Conservation (phyloP, 2,329 filamentous ascomycete genomes). For the Calonectria multiphialidica region DNA sequence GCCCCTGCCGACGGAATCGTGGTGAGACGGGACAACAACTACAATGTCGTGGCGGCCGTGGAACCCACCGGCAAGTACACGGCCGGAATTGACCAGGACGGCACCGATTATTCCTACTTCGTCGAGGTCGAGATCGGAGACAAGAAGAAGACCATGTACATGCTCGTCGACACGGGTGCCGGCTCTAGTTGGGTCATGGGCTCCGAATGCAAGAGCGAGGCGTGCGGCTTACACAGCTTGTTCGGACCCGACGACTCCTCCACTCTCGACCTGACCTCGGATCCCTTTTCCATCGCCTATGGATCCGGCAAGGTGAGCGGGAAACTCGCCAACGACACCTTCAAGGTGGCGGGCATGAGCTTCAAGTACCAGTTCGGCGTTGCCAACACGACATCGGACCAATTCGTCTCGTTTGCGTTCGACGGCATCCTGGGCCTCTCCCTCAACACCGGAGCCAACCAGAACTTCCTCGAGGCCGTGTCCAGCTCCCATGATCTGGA, state of each 20-base stretch:
- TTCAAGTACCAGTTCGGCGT: constrained; percentile 78
- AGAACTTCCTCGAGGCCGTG: constrained; percentile 77
- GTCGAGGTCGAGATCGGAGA: constrained; percentile 69
- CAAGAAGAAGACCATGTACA: constrained; percentile 64
- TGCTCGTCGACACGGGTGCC: constrained; percentile 76
- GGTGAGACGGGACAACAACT: constrained; percentile 59
- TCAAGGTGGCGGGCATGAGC: constrained; percentile 75
- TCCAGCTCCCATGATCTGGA: constrained; percentile 66
- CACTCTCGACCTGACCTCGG: constrained; percentile 64
- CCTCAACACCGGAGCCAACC: constrained; percentile 68
- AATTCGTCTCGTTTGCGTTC: constrained; percentile 84
- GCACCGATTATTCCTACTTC: constrained; percentile 76
- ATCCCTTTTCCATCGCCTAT: constrained; percentile 76
- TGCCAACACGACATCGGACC: constrained; percentile 76
- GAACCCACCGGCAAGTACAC: constrained; percentile 60
- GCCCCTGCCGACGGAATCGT: constrained; percentile 26
- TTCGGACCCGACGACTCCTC: constrained; percentile 77
- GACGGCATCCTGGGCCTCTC: constrained; percentile 89
- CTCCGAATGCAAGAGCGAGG: constrained; percentile 71
- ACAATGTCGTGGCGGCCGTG: constrained; percentile 59
- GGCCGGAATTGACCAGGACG: constrained; percentile 72
- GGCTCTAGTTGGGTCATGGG: constrained; percentile 89
- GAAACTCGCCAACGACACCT: constrained; percentile 72
- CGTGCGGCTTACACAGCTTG: constrained; percentile 77
- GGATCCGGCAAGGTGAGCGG: constrained; percentile 83